phyloP scores from a whole-genome alignment of 495 filamentous ascomycete species.

The Tetracladium setigerum region DNA sequence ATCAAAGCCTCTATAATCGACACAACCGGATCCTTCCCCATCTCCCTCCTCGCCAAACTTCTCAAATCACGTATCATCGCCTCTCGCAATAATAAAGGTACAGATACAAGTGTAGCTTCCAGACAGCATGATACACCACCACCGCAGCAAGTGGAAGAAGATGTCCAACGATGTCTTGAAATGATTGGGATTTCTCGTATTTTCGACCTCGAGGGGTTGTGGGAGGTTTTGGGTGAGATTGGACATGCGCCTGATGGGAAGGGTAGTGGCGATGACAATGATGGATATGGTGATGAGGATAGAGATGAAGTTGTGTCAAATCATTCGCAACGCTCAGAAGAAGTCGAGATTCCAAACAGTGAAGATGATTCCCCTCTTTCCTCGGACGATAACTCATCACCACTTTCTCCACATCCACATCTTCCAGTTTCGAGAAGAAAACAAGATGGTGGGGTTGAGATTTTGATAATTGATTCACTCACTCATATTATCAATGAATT shows the following conservation, averaged over 20 bases:
- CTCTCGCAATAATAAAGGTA: not conserved
- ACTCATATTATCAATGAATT: slow-evolving; percentile 14
- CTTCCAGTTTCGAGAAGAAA: not conserved
- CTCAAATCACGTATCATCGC: slow-evolving; percentile 11
- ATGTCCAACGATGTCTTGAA: slow-evolving; percentile 33
- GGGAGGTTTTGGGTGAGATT: slow-evolving; percentile 38
- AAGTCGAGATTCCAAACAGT: not conserved
- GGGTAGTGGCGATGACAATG: not conserved
- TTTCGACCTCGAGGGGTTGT: slow-evolving; percentile 51
- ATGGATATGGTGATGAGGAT: not conserved
- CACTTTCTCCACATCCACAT: not conserved
- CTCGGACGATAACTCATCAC: not conserved
- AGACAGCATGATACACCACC: not conserved
- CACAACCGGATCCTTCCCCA: slow-evolving; percentile 20
- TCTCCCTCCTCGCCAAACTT: slow-evolving; percentile 15
- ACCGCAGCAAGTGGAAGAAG: slow-evolving; percentile 2
- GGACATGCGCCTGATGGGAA: not conserved
- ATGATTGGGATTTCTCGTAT: slow-evolving; percentile 46
- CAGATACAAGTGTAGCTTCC: no score
- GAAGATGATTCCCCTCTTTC: not conserved
- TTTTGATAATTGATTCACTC: slow-evolving; percentile 17
- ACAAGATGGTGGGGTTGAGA: slow-evolving; percentile 11
- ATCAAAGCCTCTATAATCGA: slow-evolving; percentile 19
- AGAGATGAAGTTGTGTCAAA: not conserved
- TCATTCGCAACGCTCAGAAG: not conserved